A percentile compares a stretch with the other conserved stretches of the same genome.
phyloP scores from a whole-genome alignment of 257 asterid species.

The Sherardia arvensis region DNA sequence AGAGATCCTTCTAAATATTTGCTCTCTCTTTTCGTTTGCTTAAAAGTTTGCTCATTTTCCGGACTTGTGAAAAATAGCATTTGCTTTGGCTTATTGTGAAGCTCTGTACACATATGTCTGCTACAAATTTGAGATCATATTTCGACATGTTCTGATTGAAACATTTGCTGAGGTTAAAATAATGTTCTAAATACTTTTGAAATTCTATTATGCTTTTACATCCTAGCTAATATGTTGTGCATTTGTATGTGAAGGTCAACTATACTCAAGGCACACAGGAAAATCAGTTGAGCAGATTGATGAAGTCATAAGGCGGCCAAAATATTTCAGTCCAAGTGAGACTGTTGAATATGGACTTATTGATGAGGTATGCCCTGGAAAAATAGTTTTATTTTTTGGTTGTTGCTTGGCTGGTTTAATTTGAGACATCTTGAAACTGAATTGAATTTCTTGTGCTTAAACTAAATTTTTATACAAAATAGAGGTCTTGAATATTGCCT shows the following conservation, averaged over 20 bases:
- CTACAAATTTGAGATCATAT: too few species aligned
- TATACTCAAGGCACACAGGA: constrained; percentile 62
- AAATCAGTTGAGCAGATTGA: constrained; percentile 84
- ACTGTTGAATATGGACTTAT: constrained; percentile 95
- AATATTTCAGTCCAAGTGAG: constrained; percentile 88
- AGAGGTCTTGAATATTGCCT: too few species aligned
- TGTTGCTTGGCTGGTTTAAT: not conserved
- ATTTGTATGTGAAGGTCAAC: constrained; percentile 53
- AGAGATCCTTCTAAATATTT: constrained; percentile 16
- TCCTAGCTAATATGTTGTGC: not conserved
- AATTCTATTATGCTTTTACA: too few species aligned
- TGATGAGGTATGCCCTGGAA: constrained; percentile 60
- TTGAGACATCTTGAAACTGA: constrained; percentile 3
- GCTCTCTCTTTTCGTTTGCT: not conserved
- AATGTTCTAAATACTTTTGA: too few species aligned
- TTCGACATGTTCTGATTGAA: too few species aligned
- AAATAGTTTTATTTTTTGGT: too few species aligned
- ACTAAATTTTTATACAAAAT: too few species aligned
- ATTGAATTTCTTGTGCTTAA: too few species aligned
- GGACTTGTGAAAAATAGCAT: too few species aligned
- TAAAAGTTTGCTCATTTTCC: not conserved
- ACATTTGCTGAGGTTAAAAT: too few species aligned
- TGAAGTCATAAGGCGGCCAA: constrained; percentile 86
- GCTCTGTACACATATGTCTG: too few species aligned
- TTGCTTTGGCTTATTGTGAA: too few species aligned